phyloP scores from a whole-genome alignment of 1,139 yeast genomes.

The Debaryomyces sp. region DNA sequence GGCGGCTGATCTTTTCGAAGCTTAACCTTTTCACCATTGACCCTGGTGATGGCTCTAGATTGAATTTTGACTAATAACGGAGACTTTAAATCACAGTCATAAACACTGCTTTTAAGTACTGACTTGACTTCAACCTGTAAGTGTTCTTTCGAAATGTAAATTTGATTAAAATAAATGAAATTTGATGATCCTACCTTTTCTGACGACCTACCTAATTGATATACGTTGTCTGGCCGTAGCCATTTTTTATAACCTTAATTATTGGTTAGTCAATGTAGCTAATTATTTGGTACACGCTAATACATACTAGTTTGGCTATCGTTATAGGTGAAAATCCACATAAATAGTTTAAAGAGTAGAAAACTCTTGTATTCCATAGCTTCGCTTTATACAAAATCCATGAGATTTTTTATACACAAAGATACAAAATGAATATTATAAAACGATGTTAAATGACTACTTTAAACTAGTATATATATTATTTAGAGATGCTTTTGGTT shows the following conservation, averaged over 20 bases:
- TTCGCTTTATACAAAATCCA: neutral
- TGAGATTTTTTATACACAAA: neutral
- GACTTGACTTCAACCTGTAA: slow-evolving; percentile 24
- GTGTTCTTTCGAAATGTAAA: slow-evolving; percentile 36
- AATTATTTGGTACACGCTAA: neutral
- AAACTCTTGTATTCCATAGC: neutral
- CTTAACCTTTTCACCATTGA: slow-evolving; percentile 31
- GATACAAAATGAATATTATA: neutral
- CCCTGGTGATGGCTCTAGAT: slow-evolving; percentile 34
- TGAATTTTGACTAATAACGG: slow-evolving; percentile 25
- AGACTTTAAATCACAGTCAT: slow-evolving; percentile 18
- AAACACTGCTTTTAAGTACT: slow-evolving; percentile 8
- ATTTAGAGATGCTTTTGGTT: slow-evolving; percentile 3
- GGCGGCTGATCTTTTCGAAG: slow-evolving; percentile 23
- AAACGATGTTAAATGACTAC: slow-evolving; percentile 4
- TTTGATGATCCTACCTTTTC: slow-evolving; percentile 15
- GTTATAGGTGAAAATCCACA: slow-evolving; percentile 10
- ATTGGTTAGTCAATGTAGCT: neutral
- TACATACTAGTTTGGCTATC: slow-evolving; percentile 9
- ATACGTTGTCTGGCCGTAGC: slow-evolving; percentile 22
- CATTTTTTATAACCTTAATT: slow-evolving; percentile 5
- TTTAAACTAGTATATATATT: slow-evolving; percentile 3
- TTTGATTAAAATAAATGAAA: slow-evolving; percentile 23
- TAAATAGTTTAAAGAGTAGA: neutral
- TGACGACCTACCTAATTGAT: slow-evolving; percentile 34